Conservation (phyloP, 768 basidiomycete species). For the Brasilioporus rufonigricans region DNA sequence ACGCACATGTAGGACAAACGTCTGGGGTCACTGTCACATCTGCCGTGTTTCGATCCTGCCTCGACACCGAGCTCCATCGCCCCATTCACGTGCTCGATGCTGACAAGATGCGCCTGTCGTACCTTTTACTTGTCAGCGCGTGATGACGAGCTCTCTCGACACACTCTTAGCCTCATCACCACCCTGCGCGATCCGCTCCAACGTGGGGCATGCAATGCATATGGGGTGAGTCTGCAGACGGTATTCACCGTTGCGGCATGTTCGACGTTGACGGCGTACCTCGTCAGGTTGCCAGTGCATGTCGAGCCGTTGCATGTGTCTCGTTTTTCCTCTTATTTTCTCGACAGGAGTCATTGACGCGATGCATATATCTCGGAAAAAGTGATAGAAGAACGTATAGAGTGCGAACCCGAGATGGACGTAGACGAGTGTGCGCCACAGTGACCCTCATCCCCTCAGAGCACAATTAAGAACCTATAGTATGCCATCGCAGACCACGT, state of each 20-base stretch:
- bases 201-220: slow-evolving; percentile 16
- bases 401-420: not conserved
- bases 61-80: slow-evolving; percentile 11
- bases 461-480: no score
- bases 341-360: no score
- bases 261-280: slow-evolving; percentile 11
- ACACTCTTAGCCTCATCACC: slow-evolving; percentile 15
- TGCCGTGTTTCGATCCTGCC: slow-evolving; percentile 20
- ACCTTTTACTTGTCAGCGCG: not conserved
- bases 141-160: not conserved
- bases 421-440: not conserved
- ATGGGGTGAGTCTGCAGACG: slow-evolving; percentile 17
- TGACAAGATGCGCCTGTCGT: not conserved
- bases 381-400: not conserved
- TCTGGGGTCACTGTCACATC: slow-evolving; percentile 23
- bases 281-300: slow-evolving; percentile 18
- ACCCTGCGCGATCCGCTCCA: slow-evolving; percentile 11
- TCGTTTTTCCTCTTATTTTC: not conserved
- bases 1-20: slow-evolving; percentile 13
- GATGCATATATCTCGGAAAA: slow-evolving; percentile 14
- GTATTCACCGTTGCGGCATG: slow-evolving; percentile 20
- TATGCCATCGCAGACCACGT: no score
- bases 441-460: no score
- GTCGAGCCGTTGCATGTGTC: no score
- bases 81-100: slow-evolving; percentile 15